Base-by-base conservation (phyloP, 805 yeast species). In the Saturnispora hagleri region DNA sequence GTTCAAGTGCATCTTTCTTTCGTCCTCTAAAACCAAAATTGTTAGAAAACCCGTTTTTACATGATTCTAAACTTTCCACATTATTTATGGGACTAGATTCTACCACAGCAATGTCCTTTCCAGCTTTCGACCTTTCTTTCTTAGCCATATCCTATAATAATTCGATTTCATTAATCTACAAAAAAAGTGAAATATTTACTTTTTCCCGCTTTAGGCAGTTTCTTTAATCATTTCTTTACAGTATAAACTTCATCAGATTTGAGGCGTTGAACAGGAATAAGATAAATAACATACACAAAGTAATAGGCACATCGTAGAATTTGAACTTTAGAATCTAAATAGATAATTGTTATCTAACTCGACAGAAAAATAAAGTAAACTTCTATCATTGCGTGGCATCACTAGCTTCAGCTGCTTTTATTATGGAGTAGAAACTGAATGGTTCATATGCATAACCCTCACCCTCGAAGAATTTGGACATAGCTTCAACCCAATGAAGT, bases 401-500 rank as follows among this genome's bases (percentile, higher is more conserved):
- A 27, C 40, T 55, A 28, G 28, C 49, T 34, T 48, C 51, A 9
- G 54, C 51, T 17, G 54, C 48, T 22, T 48, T 43, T 17, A 70
- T 53, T 26, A 70, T 62, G 13, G 53, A 48, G 40, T 67, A 61
- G 58, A 83, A 81, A 1, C 72, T 67, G 61, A 82, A 84, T 28
- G 90, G 90, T 54, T 76, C 77, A 62, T 81, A 84, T 9, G 80
- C 76, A 46, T 75, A 69, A 57, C 90, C 90, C 62, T 84, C 89
- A 62, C 90, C 90, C 61, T 81, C 84, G 57, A 84, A 84, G 63
- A 81, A 84, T 65, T 84, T 84, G 44, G 87, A 81, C 90, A 84
- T 84, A 36, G 87, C 79, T 62, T 84, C 90, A 50, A 84, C 89
- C 90, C 90, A 84, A 62, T 84, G 90, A 59, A 84, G 71, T 69